Conservation (phyloP, 768 basidiomycete species). For the Stropharia rugosoannulata region DNA sequence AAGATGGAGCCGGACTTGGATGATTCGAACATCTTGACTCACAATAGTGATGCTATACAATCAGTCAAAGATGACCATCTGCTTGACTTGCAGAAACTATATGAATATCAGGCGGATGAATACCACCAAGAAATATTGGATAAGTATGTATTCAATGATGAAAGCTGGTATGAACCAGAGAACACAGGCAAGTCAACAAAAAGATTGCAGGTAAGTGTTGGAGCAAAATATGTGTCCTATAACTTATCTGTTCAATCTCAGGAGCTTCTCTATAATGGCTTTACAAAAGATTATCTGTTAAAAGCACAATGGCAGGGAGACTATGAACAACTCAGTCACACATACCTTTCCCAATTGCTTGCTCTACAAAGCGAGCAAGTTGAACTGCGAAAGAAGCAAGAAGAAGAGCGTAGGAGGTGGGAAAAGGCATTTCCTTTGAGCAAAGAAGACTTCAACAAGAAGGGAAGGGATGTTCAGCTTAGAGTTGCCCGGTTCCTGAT, state of each 20-base stretch:
- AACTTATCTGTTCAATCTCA: background rate
- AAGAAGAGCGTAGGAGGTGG: constrained; percentile 20
- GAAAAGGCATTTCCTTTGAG: constrained; percentile 33
- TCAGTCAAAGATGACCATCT: constrained; percentile 28
- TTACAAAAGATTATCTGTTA: background rate
- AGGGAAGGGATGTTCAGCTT: constrained; percentile 43
- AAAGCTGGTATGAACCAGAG: constrained; percentile 5
- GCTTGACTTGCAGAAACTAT: constrained; percentile 36
- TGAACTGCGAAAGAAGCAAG: constrained; percentile 19
- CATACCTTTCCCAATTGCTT: constrained; percentile 26
- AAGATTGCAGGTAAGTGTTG: background rate
- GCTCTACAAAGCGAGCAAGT: constrained; percentile 17
- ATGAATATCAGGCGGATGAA: constrained; percentile 32
- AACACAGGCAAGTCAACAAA: background rate
- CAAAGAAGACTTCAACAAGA: constrained; percentile 31
- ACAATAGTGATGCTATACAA: constrained; percentile 24
- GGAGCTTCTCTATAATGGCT: constrained; percentile 1
- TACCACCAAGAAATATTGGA: constrained; percentile 34
- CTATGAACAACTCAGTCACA: constrained; percentile 27
- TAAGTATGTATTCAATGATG: constrained; percentile 31
- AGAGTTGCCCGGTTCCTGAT: constrained; percentile 49
- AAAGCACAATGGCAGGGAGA: constrained; percentile 27
- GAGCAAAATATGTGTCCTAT: background rate
- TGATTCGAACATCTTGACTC: background rate
- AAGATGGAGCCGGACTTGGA: constrained; percentile 34